These are phyloP conservation scores for Trametes punicea DNA, from an alignment of 768 basidiomycete genomes.

Conservation along the genomic window DNA sequence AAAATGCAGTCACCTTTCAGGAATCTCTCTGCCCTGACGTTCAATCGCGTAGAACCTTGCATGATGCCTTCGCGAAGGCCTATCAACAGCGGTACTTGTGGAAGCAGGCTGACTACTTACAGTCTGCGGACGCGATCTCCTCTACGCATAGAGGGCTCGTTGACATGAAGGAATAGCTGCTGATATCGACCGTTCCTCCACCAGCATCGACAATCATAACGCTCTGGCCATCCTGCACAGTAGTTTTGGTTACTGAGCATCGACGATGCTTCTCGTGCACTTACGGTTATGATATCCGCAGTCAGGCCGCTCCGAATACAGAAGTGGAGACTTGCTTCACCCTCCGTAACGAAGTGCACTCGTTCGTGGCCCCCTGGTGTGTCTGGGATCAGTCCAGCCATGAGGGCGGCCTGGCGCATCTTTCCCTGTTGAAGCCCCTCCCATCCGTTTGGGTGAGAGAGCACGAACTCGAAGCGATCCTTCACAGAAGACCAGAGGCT, in stretches of 20 bases:
- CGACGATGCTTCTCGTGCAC: constrained; percentile 6
- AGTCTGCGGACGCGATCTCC: constrained; percentile 44
- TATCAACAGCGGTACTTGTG: neutral
- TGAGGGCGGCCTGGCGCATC: constrained; percentile 52
- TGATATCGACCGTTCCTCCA: constrained; percentile 60
- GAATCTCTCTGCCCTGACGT: constrained; percentile 32
- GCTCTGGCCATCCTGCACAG: constrained; percentile 40
- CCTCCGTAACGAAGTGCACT: constrained; percentile 55
- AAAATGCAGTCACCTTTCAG: constrained; percentile 28
- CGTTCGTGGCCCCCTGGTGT: constrained; percentile 39
- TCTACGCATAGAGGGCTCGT: constrained; percentile 34
- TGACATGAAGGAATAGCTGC: constrained; percentile 44
- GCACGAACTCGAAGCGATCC: constrained; percentile 45
- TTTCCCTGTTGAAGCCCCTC: constrained; percentile 55
- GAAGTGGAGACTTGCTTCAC: constrained; percentile 52
- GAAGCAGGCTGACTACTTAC: constrained; percentile 21
- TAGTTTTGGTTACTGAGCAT: neutral
- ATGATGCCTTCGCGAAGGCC: constrained; percentile 32
- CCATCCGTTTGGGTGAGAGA: constrained; percentile 68
- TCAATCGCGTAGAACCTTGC: constrained; percentile 42
- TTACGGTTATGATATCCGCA: constrained; percentile 28
- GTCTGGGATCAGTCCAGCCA: constrained; percentile 49
- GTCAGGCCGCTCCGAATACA: constrained; percentile 39
- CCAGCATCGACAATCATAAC: constrained; percentile 60
- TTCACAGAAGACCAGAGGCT: constrained; percentile 45